A percentile compares a stretch with the other conserved stretches of the same genome.
Evolutionary conservation across 805 yeast genomes (phyloP).

Genomic region (Schwanniomyces pseudopolymorphus): DNA sequence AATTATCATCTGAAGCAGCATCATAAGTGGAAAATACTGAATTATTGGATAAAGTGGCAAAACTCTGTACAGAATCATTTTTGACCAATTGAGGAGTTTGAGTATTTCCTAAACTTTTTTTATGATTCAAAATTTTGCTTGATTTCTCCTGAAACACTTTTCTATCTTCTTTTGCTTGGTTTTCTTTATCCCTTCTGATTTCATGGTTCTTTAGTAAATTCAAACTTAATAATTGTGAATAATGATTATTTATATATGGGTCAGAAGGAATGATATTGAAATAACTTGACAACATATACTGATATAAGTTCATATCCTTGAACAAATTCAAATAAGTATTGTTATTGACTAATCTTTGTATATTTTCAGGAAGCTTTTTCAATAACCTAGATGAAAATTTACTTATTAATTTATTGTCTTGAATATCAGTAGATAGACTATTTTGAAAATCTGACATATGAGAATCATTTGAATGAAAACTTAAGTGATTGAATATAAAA

Average conservation of each 20-base stretch:
- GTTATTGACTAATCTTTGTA: slow-evolving; percentile 33
- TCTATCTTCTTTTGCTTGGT: slow-evolving; percentile 28
- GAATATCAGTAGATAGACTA: slow-evolving; percentile 25
- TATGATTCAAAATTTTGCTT: slow-evolving; percentile 22
- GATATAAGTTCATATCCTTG: slow-evolving; percentile 32
- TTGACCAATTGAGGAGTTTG: not conserved
- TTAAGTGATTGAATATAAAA: slow-evolving; percentile 35
- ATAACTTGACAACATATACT: slow-evolving; percentile 42
- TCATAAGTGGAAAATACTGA: not conserved
- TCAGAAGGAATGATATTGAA: slow-evolving; percentile 31
- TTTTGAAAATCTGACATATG: slow-evolving; percentile 34
- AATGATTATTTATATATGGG: slow-evolving; percentile 34
- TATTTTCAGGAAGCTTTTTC: slow-evolving; percentile 30
- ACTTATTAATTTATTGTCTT: slow-evolving; percentile 21
- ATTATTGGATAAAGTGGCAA: slow-evolving; percentile 1
- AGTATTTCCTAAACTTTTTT: slow-evolving; percentile 22
- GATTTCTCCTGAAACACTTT: slow-evolving; percentile 19
- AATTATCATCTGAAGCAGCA: not conserved
- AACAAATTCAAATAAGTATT: slow-evolving; percentile 30
- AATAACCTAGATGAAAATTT: slow-evolving; percentile 22
- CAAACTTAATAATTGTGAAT: slow-evolving; percentile 30
- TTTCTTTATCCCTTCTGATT: slow-evolving; percentile 27
- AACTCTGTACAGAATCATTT: not conserved
- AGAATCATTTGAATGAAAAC: slow-evolving; percentile 38
- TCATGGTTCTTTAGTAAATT: slow-evolving; percentile 41